Base-by-base conservation (phyloP, 23 red algal genomes). In the Gracilaria vermiculophylla region DNA sequence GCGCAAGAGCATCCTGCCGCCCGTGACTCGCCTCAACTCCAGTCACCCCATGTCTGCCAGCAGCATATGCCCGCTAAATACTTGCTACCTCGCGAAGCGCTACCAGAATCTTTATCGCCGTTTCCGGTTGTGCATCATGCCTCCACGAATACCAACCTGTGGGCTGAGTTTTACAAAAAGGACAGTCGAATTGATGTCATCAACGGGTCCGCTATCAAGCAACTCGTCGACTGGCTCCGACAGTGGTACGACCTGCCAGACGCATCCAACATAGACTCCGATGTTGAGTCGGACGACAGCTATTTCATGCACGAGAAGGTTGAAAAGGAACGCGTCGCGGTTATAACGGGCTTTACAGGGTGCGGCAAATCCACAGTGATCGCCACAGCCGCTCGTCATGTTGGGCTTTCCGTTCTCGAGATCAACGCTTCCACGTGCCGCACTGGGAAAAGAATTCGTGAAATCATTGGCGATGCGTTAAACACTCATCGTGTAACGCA, bases 331-430 rank as follows among this genome's bases (percentile, higher is more conserved):
- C 73, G 54, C 32, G 61, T 93, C 14, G 80, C 76, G 10, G 61
- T 93, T n/a, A 35, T 93, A 16, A 78, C 90, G 17, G 90, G 90
- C 16, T 44, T 25, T 75, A 70, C 75, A 54, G 90, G 90, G 2
- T 82, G 90, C 37, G 90, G 90, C 25, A 93, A 93, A 39, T 82
- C 90, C 44, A 86, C 90, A 41, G 53, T 86, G 2, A 64, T 93
- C 43, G 72, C 76, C 43, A 70, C 61, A 24, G 90, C 82, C 15
- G 90, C 90, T 0, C 53, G 77, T 25, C 43, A 53, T 31, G 55
- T 93, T 50, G 90, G 90, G 4, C 82, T 93, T 27, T 74, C 70
- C 21, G 65, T 93, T 69, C 73, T 86, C 10, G 90, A 93, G 52
- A 93, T 93, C 47, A 93, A 93, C 58, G 76, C 90, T 2, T 69